Evolutionary conservation across 495 filamentous ascomycete genomes (phyloP).

Genomic region (Tuber brumale): DNA sequence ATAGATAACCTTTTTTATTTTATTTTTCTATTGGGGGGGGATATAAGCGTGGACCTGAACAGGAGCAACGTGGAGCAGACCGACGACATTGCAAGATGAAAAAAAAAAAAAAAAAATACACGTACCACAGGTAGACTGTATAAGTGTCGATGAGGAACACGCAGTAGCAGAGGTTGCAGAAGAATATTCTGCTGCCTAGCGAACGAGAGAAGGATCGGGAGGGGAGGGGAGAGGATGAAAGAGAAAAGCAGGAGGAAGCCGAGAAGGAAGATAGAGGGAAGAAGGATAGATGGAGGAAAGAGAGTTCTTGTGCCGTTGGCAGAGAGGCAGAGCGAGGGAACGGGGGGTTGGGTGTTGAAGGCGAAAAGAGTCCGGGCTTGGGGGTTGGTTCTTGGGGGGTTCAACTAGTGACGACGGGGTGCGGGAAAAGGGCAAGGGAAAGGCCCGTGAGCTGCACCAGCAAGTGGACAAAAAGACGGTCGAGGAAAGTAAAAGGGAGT

Average conservation of each 20-base stretch:
- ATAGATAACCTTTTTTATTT: background rate
- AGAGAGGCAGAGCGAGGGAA: slow-evolving; percentile 33
- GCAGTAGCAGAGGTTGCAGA: background rate
- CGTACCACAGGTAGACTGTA: background rate
- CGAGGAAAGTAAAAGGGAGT: background rate
- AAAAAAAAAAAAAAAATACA: background rate
- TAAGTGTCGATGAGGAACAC: slow-evolving; percentile 1
- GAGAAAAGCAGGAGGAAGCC: background rate
- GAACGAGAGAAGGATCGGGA: slow-evolving; percentile 2
- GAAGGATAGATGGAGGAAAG: slow-evolving; percentile 31
- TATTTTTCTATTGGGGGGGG: background rate
- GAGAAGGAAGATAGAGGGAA: slow-evolving; percentile 23
- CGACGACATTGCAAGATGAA: slow-evolving; percentile 5
- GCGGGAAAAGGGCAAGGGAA: slow-evolving; percentile 42
- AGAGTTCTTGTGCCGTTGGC: slow-evolving; percentile 37
- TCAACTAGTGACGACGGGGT: slow-evolving; percentile 41
- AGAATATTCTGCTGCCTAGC: background rate
- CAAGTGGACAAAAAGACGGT: slow-evolving; percentile 18
- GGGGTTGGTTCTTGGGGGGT: slow-evolving; percentile 37
- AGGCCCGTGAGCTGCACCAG: slow-evolving; percentile 38
- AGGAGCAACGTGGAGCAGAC: slow-evolving; percentile 4
- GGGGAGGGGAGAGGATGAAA: background rate
- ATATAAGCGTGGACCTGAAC: background rate
- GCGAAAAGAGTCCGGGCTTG: slow-evolving; percentile 31
- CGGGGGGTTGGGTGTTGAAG: slow-evolving; percentile 40